phyloP scores from a whole-genome alignment of 1,284 basidiomycete genomes.

The Cryptococcus sp. region DNA sequence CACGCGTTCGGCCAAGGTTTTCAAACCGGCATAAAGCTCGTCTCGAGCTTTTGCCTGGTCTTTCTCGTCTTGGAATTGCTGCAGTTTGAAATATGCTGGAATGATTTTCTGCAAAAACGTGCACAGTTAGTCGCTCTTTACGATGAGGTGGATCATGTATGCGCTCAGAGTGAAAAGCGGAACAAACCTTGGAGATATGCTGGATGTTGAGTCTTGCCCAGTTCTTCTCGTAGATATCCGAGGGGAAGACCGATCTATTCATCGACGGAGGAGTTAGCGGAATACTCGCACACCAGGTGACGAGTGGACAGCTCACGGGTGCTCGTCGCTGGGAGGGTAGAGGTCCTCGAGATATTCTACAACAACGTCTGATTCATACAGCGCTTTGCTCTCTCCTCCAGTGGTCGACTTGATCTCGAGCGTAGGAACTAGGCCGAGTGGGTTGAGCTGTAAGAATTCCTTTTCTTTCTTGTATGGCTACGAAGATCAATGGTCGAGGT shows the following conservation, averaged over 20 bases:
- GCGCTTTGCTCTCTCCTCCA: slow-evolving; percentile 9
- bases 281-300: not conserved
- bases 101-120: slow-evolving; percentile 26
- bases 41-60: slow-evolving; percentile 18
- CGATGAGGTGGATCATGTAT: no score
- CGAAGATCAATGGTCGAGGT: not conserved
- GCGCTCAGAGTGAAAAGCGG: not conserved
- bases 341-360: slow-evolving; percentile 27
- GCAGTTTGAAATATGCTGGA: slow-evolving; percentile 25
- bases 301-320: slow-evolving; percentile 17
- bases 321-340: slow-evolving; percentile 19
- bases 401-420: slow-evolving; percentile 13
- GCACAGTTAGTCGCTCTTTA: no score
- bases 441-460: slow-evolving; percentile 23
- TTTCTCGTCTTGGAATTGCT: slow-evolving; percentile 19
- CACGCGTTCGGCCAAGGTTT: slow-evolving; percentile 13
- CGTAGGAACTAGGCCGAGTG: slow-evolving; percentile 24
- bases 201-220: slow-evolving; percentile 28
- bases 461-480: slow-evolving; percentile 29
- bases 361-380: slow-evolving; percentile 26
- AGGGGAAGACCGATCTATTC: slow-evolving; percentile 21
- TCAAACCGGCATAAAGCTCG: slow-evolving; percentile 19
- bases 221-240: slow-evolving; percentile 20
- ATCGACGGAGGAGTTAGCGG: not conserved
- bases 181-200: slow-evolving; percentile 25